These are phyloP conservation scores for Nepenthes alata DNA, from an alignment of 179 eudicot genomes.

Conservation along the genomic window DNA sequence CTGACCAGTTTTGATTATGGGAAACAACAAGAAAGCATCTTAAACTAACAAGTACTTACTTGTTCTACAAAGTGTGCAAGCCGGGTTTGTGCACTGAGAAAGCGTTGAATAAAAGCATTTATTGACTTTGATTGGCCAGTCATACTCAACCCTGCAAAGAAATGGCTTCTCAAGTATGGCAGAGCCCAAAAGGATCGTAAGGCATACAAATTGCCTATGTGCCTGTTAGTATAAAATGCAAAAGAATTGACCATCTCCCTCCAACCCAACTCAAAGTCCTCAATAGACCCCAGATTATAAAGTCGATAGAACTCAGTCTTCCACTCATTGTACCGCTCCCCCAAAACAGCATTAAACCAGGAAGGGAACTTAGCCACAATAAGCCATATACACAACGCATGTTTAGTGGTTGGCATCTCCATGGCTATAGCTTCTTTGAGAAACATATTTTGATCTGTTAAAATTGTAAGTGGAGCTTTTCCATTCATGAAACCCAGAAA, in stretches of 20 bases:
- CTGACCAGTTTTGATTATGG: no score
- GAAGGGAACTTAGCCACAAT: constrained; percentile 84
- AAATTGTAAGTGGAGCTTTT: constrained; percentile 71
- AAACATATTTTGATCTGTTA: constrained; percentile 87
- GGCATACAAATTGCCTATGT: constrained; percentile 59
- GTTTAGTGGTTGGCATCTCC: constrained; percentile 85
- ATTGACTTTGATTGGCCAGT: constrained; percentile 71
- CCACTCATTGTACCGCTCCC: constrained; percentile 92
- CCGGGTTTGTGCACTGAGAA: constrained; percentile 79
- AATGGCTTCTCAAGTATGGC: constrained; percentile 78
- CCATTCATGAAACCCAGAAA: constrained; percentile 79
- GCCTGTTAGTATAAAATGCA: constrained; percentile 70
- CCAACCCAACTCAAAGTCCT: constrained; percentile 89
- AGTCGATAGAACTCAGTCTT: constrained; percentile 80
- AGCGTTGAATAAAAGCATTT: constrained; percentile 86
- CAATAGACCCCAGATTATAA: constrained; percentile 60
- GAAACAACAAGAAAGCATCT: no score
- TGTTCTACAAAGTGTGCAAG: constrained; percentile 87
- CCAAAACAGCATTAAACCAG: constrained; percentile 90
- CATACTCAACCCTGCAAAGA: constrained; percentile 73
- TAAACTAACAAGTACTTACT: constrained; percentile 32
- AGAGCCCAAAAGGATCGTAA: constrained; percentile 76
- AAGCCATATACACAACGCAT: constrained; percentile 89
- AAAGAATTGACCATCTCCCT: constrained; percentile 69
- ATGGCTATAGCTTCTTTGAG: constrained; percentile 74